Evolutionary conservation across 139 green algal genomes (phyloP).

Genomic region (Nannochloris sp.): DNA sequence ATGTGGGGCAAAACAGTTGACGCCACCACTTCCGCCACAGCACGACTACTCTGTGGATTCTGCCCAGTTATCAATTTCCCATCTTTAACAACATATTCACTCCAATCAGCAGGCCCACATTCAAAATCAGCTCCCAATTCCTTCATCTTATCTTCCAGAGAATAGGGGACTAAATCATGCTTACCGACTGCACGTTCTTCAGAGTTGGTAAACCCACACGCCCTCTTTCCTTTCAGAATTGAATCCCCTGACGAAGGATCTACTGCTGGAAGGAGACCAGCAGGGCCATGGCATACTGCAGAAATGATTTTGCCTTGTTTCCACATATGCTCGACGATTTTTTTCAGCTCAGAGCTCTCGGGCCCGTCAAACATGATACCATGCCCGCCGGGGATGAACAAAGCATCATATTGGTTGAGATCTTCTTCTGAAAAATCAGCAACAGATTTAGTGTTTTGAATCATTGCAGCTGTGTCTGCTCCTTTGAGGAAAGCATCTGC

Average conservation of each 20-base stretch:
- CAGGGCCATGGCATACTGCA: conserved; percentile 39
- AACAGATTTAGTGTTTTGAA: background rate
- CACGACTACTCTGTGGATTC: conserved; percentile 26
- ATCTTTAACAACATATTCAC: conserved; percentile 11
- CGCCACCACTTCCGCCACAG: conserved; percentile 16
- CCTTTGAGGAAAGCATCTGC: conserved; percentile 17
- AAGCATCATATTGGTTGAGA: conserved; percentile 22
- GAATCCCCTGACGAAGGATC: conserved; percentile 14
- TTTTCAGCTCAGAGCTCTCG: conserved; percentile 1
- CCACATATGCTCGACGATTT: conserved; percentile 16
- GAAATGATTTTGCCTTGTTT: conserved; percentile 28
- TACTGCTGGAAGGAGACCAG: conserved; percentile 12
- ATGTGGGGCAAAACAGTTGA: background rate
- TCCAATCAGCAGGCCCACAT: conserved; percentile 19
- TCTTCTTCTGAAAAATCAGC: background rate
- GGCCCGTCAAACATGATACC: conserved; percentile 34
- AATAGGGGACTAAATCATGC: conserved; percentile 20
- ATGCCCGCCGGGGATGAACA: conserved; percentile 36
- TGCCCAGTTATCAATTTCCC: conserved; percentile 41
- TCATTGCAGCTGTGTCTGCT: background rate
- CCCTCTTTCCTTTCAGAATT: conserved; percentile 32
- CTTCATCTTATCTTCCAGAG: conserved; percentile 32
- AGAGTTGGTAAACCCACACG: conserved; percentile 30
- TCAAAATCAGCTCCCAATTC: conserved; percentile 28
- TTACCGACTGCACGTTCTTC: conserved; percentile 39